Percentiles rank a stretch among this genome's conserved stretches.
Conservation (phyloP, 2,329 filamentous ascomycete genomes). For the Pseudogymnoascus sp. region DNA sequence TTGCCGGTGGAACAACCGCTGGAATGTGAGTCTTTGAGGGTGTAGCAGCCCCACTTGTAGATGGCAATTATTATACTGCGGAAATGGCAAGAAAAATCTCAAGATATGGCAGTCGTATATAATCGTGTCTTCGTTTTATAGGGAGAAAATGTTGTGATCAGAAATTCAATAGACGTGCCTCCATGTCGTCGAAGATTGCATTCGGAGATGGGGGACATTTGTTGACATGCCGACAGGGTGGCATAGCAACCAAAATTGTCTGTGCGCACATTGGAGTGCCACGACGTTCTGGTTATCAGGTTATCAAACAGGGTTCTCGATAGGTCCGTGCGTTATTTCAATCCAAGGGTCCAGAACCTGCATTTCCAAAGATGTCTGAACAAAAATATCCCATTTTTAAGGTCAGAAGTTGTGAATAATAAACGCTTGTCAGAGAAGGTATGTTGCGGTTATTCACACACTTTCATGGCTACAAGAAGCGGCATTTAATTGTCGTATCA, state of each 20-base stretch:
- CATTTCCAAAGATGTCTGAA: neutral
- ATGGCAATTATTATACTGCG: neutral
- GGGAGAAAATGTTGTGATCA: neutral
- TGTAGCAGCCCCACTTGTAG: neutral
- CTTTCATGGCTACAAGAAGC: neutral
- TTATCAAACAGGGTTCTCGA: constrained; percentile 3
- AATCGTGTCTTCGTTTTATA: neutral
- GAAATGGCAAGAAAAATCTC: neutral
- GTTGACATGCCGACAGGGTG: neutral
- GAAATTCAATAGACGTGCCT: neutral
- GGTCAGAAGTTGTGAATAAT: neutral
- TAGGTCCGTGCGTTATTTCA: neutral
- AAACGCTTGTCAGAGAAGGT: neutral
- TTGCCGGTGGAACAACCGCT: constrained; percentile 1
- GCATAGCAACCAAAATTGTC: constrained; percentile 5
- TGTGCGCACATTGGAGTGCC: neutral
- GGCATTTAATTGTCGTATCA: neutral
- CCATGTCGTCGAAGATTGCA: neutral
- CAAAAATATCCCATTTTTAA: neutral
- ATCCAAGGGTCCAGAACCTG: neutral
- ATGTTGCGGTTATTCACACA: neutral
- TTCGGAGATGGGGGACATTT: neutral
- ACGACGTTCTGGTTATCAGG: constrained; percentile 3
- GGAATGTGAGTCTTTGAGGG: neutral
- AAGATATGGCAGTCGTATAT: neutral